Percentiles rank a stretch among this genome's conserved stretches.
Conservation (phyloP, 495 filamentous ascomycete genomes). For the Jackrogersella multiformis region DNA sequence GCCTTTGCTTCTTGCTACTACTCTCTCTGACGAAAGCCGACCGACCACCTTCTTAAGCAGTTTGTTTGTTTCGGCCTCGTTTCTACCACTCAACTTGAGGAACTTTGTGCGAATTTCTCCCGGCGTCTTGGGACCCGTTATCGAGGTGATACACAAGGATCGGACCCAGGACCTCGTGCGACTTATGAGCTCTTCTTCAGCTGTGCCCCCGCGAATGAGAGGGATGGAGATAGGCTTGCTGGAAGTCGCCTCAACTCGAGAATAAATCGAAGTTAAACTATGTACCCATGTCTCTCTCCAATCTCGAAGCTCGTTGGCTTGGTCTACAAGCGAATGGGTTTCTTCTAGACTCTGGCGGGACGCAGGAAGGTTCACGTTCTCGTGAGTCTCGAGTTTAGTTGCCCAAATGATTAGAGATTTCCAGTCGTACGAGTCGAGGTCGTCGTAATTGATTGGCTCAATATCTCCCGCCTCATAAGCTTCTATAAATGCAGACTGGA, state of each 20-base stretch:
- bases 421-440: slow-evolving; percentile 83
- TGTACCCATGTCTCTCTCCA: slow-evolving; percentile 61
- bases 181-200: slow-evolving; percentile 21
- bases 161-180: slow-evolving; percentile 49
- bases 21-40: slow-evolving; percentile 65
- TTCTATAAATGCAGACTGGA: slow-evolving; percentile 76
- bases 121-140: slow-evolving; percentile 47
- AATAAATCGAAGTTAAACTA: slow-evolving; percentile 53
- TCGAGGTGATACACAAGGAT: slow-evolving; percentile 47
- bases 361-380: slow-evolving; percentile 51
- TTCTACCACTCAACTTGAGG: slow-evolving; percentile 44
- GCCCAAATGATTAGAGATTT: slow-evolving; percentile 76
- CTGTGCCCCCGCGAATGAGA: slow-evolving; percentile 3
- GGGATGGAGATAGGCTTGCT: slow-evolving; percentile 42
- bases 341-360: slow-evolving; percentile 48
- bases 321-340: slow-evolving; percentile 43
- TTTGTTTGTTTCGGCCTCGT: slow-evolving; percentile 49
- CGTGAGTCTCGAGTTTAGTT: slow-evolving; percentile 49
- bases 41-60: slow-evolving; percentile 65
- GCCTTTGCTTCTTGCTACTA: slow-evolving; percentile 66
- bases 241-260: slow-evolving; percentile 54
- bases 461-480: slow-evolving; percentile 78
- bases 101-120: slow-evolving; percentile 51
- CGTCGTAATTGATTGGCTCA: slow-evolving; percentile 73
- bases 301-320: slow-evolving; percentile 48